phyloP scores from a whole-genome alignment of 1,139 yeast genomes.

The Saccharomycopsis crataegensis region DNA sequence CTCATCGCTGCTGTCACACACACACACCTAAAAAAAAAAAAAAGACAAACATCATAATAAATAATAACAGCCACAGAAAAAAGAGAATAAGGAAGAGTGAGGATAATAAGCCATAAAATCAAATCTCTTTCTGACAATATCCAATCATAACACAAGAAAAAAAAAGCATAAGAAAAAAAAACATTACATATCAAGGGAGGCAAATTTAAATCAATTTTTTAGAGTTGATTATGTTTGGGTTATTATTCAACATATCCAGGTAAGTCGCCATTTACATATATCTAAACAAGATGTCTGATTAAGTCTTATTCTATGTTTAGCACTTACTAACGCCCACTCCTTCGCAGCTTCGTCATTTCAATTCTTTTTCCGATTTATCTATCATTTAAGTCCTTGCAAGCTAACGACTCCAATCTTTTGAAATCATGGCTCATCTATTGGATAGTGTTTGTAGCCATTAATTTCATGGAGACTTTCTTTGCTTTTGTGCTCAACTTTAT shows the following conservation, averaged over 20 bases:
- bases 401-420: slow-evolving; percentile 30
- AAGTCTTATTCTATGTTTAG: neutral
- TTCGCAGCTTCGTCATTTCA: slow-evolving; percentile 30
- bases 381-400: slow-evolving; percentile 39
- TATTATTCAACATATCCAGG: slow-evolving; percentile 9
- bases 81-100: neutral
- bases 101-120: no score
- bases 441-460: slow-evolving; percentile 39
- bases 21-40: neutral
- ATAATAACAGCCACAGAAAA: neutral
- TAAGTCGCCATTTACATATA: neutral
- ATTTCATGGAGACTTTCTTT: slow-evolving; percentile 31
- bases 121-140: neutral
- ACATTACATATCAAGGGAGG: neutral
- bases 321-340: neutral
- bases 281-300: no score
- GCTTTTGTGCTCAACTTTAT: slow-evolving; percentile 31
- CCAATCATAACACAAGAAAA: neutral
- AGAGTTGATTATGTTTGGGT: slow-evolving; percentile 3
- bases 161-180: neutral
- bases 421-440: slow-evolving; percentile 55
- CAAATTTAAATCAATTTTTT: neutral
- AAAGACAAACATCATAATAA: neutral
- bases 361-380: slow-evolving; percentile 46
- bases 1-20: neutral